Base-by-base conservation (phyloP, 2,329 filamentous ascomycete species). In the Ophiosphaerella korrae region DNA sequence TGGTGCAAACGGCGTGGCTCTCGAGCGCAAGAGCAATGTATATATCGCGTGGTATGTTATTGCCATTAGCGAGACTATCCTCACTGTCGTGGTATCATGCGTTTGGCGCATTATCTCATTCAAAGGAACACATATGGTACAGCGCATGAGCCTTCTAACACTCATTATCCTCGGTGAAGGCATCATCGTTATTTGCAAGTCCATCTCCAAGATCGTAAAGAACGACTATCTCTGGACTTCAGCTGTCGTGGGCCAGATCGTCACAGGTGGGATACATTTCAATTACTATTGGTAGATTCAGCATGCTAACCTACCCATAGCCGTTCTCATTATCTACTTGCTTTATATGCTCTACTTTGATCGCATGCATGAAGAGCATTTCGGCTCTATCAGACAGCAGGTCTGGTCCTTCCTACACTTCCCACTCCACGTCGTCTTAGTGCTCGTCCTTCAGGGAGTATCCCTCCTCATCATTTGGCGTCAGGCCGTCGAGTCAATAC, bases 21-120 rank as follows among this genome's bases (percentile, higher is more conserved):
- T 54, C 5, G 24, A 11, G 16, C 52, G 57, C 41, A 50, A 64
- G 36, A 66, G 55, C 40, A 67, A 70, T 48, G 67, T 77, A 7
- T 80, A 79, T 69, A 72, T 75, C 42, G 71, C 76, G 37, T 83
- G 84, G 84, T 86, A 86, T 58, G 62, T 82, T 11, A 63, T 75
- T 44, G 67, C 64, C 4, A 55, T 70, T 2, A 45, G 50, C 2
- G 72, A 74, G 48, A 71, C 67, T 3, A 33, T 67, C 12, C 45
- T 71, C 32, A 70, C 66, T 3, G 68, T 70, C 8, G 50, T 52
- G 1, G 63, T 74, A 9, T 72, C 67, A 2, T 68, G 62, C 35
- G 34, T 66, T 18, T 73, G 64, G 63, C 62, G 68, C 16, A 62
- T 68, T 31, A 63, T 74, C 50, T 68, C 61, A 35, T 74, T 74